Evolutionary conservation across 2,329 filamentous ascomycete species (phyloP).

Genomic region (Pseudohalonectria lignicola): DNA sequence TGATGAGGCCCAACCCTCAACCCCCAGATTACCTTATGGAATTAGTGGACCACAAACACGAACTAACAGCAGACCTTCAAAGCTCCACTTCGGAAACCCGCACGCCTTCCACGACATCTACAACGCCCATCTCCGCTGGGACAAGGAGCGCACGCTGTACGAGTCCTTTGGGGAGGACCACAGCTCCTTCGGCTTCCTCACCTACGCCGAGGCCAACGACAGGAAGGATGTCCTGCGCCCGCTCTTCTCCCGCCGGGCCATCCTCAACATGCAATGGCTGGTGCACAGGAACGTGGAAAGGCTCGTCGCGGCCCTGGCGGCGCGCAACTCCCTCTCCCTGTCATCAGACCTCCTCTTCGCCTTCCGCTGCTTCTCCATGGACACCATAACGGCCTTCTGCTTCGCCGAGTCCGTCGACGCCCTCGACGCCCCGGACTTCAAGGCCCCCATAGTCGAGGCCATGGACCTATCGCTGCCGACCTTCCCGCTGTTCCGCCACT

Average conservation of each 20-base stretch:
- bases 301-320: slow-evolving; percentile 17
- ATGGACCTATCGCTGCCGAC: slow-evolving; percentile 23
- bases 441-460: slow-evolving; percentile 26
- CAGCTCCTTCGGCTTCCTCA: slow-evolving; percentile 29
- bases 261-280: slow-evolving; percentile 21
- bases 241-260: slow-evolving; percentile 26
- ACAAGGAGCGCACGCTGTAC: slow-evolving; percentile 27
- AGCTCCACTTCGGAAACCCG: slow-evolving; percentile 30
- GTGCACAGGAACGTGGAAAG: slow-evolving; percentile 20
- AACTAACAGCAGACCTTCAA: too few relatives aligned
- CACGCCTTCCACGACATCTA: slow-evolving; percentile 30
- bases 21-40: too few relatives aligned
- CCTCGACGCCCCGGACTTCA: slow-evolving; percentile 24
- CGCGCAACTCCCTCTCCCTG: slow-evolving; percentile 10
- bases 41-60: too few relatives aligned
- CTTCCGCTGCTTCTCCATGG: slow-evolving; percentile 22
- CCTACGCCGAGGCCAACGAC: slow-evolving; percentile 23
- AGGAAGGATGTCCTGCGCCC: slow-evolving; percentile 28
- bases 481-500: slow-evolving; percentile 27
- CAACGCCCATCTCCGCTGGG: slow-evolving; percentile 25
- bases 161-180: slow-evolving; percentile 25
- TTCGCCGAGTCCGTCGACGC: slow-evolving; percentile 26
- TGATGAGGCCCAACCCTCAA: too few relatives aligned
- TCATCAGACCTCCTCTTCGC: slow-evolving; percentile 18
- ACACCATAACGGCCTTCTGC: slow-evolving; percentile 25